A percentile compares a stretch with the other conserved stretches of the same genome.
These are phyloP conservation scores for Xylaria sp. DNA, from an alignment of 495 filamentous ascomycete species.

Conservation along the genomic window DNA sequence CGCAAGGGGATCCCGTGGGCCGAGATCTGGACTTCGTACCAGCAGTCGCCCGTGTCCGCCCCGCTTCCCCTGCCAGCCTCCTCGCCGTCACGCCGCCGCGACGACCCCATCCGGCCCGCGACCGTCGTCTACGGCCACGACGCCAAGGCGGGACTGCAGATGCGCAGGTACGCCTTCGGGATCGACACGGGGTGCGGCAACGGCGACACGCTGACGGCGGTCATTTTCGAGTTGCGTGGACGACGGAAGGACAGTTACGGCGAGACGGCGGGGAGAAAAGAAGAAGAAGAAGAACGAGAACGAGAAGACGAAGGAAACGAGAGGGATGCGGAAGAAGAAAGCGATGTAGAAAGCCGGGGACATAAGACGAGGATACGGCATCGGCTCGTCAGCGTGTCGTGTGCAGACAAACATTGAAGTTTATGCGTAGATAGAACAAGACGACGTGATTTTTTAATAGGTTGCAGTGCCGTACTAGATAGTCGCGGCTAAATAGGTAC, in stretches of 20 bases:
- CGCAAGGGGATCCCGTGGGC: constrained; percentile 70
- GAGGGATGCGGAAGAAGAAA: constrained; percentile 28
- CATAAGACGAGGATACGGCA: constrained; percentile 27
- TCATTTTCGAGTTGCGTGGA: constrained; percentile 66
- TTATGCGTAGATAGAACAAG: too few species aligned
- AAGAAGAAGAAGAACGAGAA: constrained; percentile 32
- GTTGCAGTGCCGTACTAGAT: not conserved
- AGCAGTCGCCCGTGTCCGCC: not conserved
- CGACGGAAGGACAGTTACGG: too few species aligned
- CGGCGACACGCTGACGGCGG: constrained; percentile 75
- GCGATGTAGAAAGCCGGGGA: constrained; percentile 5
- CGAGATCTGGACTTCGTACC: constrained; percentile 55
- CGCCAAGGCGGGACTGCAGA: constrained; percentile 70
- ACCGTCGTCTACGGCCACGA: constrained; percentile 90
- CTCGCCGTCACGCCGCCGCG: not conserved
- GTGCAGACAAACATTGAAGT: not conserved
- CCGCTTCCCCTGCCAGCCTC: not conserved
- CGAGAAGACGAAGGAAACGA: constrained; percentile 25
- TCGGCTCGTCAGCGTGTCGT: constrained; percentile 37
- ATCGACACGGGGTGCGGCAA: constrained; percentile 83
- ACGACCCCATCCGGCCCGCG: constrained; percentile 22
- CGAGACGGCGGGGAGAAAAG: not conserved
- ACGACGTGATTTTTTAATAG: too few species aligned
- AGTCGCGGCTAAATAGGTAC: not conserved
- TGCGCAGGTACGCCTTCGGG: constrained; percentile 75